Evolutionary conservation across 352 stramenopile genomes (phyloP).

Genomic region (Phytophthora parvispora): DNA sequence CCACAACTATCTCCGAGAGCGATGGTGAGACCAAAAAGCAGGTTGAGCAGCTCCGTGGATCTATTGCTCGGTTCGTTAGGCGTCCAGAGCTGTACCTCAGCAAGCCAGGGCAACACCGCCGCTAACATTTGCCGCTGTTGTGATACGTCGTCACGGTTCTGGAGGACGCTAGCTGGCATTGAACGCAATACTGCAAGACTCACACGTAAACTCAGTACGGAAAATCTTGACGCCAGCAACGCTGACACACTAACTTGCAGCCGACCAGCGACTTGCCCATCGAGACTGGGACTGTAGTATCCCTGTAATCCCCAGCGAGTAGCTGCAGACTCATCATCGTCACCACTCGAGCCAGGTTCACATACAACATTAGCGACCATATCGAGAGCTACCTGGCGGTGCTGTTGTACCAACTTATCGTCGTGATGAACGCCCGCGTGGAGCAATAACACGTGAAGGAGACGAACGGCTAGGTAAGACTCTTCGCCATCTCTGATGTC

Average conservation of each 20-base stretch:
- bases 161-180: conserved; percentile 25
- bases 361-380: conserved; percentile 32
- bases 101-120: conserved; percentile 64
- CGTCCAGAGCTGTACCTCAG: conserved; percentile 40
- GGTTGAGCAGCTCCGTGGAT: conserved; percentile 41
- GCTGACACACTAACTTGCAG: conserved; percentile 37
- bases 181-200: conserved; percentile 55
- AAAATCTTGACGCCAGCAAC: conserved; percentile 44
- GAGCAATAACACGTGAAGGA: conserved; percentile 58
- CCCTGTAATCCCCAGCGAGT: conserved; percentile 35
- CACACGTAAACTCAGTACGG: conserved; percentile 37
- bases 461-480: conserved; percentile 38
- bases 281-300: conserved; percentile 34
- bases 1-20: conserved; percentile 45
- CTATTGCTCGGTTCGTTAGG: neutral
- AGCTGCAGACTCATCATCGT: conserved; percentile 31
- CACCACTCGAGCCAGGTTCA: neutral
- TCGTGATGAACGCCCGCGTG: conserved; percentile 54
- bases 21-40: conserved; percentile 68
- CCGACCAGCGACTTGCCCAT: conserved; percentile 13
- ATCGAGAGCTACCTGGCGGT: conserved; percentile 41
- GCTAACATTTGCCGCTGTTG: conserved; percentile 67
- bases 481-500: conserved; percentile 25
- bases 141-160: conserved; percentile 38
- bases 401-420: conserved; percentile 37